Conservation (phyloP, 305 asterid genomes). For the Lippia alba region DNA sequence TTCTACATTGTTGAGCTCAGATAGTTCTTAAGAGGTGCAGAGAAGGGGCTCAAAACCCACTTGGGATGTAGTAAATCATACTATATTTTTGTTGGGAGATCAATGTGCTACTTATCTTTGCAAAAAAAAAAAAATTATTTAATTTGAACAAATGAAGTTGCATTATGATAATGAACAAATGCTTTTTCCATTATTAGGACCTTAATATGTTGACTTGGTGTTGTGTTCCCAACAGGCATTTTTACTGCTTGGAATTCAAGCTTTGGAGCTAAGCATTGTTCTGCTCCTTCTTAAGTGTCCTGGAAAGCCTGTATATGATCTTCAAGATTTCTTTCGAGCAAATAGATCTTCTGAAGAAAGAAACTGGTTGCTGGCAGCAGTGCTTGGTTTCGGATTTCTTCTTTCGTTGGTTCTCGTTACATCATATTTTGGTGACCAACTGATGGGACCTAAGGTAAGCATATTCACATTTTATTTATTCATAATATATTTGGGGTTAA, state of each 20-base stretch:
- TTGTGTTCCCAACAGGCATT: slow-evolving; percentile 57
- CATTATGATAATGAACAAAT: slow-evolving; percentile 9
- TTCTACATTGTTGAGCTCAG: background rate
- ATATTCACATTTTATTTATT: slow-evolving; percentile 4
- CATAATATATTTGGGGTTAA: background rate
- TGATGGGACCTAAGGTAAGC: slow-evolving; percentile 65
- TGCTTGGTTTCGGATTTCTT: slow-evolving; percentile 63
- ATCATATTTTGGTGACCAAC: slow-evolving; percentile 55
- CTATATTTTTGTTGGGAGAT: background rate
- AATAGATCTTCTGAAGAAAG: slow-evolving; percentile 47
- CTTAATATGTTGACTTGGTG: slow-evolving; percentile 10
- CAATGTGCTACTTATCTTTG: background rate
- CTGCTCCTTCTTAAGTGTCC: slow-evolving; percentile 59
- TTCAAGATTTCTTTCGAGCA: slow-evolving; percentile 58
- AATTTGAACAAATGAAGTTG: slow-evolving; percentile 8
- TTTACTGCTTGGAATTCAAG: slow-evolving; percentile 59
- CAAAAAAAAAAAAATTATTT: background rate
- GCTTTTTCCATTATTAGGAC: slow-evolving; percentile 4
- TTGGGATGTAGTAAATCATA: background rate
- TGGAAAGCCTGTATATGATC: slow-evolving; percentile 57
- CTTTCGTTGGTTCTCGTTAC: slow-evolving; percentile 58
- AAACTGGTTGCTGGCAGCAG: slow-evolving; percentile 68
- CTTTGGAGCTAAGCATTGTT: slow-evolving; percentile 63
- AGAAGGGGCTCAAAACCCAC: background rate
- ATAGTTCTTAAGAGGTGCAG: background rate